Percentiles rank a stretch among this genome's conserved stretches.
Conservation (phyloP, 2,329 filamentous ascomycete species). For the Sporothrix globosa region DNA sequence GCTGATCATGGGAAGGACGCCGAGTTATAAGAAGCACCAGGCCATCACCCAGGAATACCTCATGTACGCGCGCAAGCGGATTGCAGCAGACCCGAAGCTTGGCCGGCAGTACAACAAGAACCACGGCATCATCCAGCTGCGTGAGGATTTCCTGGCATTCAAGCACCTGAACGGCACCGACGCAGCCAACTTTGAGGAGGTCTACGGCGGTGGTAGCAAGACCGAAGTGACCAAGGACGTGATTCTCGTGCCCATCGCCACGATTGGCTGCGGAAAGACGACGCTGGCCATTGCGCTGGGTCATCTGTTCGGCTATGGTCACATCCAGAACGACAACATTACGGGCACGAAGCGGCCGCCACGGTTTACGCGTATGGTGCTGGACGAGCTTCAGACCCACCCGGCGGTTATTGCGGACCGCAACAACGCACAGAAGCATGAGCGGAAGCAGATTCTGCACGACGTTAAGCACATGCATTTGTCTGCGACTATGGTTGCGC, state of each 20-base stretch:
- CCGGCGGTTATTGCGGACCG: conserved; percentile 86
- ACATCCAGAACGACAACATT: conserved; percentile 97
- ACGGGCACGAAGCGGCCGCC: conserved; percentile 75
- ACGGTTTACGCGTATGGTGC: conserved; percentile 73
- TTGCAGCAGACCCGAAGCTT: conserved; percentile 69
- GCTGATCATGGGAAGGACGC: conserved; percentile 73
- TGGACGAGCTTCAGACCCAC: conserved; percentile 64
- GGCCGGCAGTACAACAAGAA: conserved; percentile 77
- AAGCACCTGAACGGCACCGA: conserved; percentile 87
- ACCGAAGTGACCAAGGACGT: conserved; percentile 67
- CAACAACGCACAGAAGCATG: conserved; percentile 88
- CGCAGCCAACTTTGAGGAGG: conserved; percentile 75
- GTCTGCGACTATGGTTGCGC: conserved; percentile 73
- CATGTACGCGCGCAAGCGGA: conserved; percentile 72
- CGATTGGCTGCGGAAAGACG: conserved; percentile 95
- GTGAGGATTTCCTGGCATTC: conserved; percentile 82
- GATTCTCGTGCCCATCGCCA: conserved; percentile 86
- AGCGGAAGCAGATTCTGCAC: conserved; percentile 82
- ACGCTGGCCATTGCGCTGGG: conserved; percentile 81
- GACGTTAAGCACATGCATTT: conserved; percentile 69
- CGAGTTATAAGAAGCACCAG: conserved; percentile 82
- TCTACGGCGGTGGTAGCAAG: conserved; percentile 54
- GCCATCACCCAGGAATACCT: conserved; percentile 92
- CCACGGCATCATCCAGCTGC: conserved; percentile 90
- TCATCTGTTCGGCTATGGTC: conserved; percentile 86